These are phyloP conservation scores for Penicillium pancosmium DNA, from an alignment of 495 filamentous ascomycete genomes.

Conservation along the genomic window DNA sequence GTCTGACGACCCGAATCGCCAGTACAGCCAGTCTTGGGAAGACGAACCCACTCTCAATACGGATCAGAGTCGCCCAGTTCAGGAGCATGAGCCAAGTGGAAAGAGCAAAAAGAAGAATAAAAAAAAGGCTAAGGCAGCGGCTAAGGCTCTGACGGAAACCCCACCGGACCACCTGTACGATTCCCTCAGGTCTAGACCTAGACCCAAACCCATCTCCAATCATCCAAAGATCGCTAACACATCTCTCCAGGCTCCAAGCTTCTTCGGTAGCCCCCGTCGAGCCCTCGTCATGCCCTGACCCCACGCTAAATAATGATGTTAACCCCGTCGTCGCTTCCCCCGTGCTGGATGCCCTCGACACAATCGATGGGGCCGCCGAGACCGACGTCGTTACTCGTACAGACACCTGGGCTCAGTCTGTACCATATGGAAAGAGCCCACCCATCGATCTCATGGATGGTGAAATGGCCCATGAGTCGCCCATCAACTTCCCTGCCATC, in stretches of 20 bases:
- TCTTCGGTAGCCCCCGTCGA: constrained; percentile 32
- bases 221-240: neutral
- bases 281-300: constrained; percentile 39
- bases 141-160: constrained; percentile 37
- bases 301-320: constrained; percentile 28
- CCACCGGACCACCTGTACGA: constrained; percentile 50
- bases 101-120: constrained; percentile 52
- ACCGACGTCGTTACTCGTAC: constrained; percentile 43
- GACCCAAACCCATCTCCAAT: neutral
- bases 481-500: constrained; percentile 42
- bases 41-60: constrained; percentile 37
- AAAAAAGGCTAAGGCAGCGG: constrained; percentile 43
- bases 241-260: constrained; percentile 15
- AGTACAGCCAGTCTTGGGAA: constrained; percentile 44
- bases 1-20: constrained; percentile 49
- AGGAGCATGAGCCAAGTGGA: constrained; percentile 46
- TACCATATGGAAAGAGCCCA: constrained; percentile 54
- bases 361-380: constrained; percentile 34
- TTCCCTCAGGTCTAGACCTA: neutral
- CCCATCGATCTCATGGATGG: constrained; percentile 48
- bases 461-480: constrained; percentile 46
- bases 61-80: constrained; percentile 25
- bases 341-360: constrained; percentile 45
- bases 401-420: constrained; percentile 52
- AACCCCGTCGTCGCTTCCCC: constrained; percentile 43